Evolutionary conservation across 257 asterid genomes (phyloP).

Genomic region (Salvia rosmarinus): DNA sequence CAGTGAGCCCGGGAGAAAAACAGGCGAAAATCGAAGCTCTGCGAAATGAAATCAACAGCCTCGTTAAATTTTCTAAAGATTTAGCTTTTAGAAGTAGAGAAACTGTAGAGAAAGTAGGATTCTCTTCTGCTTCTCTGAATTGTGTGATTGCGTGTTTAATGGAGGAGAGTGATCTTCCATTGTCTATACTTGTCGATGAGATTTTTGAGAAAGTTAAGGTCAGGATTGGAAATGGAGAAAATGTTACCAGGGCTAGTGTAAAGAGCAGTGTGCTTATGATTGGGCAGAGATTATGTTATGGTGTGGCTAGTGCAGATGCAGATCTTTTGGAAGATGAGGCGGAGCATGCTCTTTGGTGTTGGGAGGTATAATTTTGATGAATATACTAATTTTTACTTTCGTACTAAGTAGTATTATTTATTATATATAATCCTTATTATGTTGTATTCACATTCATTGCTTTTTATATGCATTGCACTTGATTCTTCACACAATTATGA

Average conservation of each 20-base stretch:
- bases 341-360: slow-evolving; percentile 77
- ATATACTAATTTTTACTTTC: background rate
- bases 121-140: slow-evolving; percentile 36
- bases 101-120: slow-evolving; percentile 36
- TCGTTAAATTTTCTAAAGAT: slow-evolving; percentile 51
- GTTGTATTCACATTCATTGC: background rate
- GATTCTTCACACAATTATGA: background rate
- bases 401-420: background rate
- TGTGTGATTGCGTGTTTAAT: slow-evolving; percentile 58
- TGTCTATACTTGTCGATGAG: slow-evolving; percentile 66
- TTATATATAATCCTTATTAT: background rate
- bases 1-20: slow-evolving; percentile 41
- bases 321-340: slow-evolving; percentile 81
- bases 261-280: slow-evolving; percentile 63
- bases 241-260: slow-evolving; percentile 58
- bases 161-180: slow-evolving; percentile 77
- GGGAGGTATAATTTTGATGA: slow-evolving; percentile 67
- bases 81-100: slow-evolving; percentile 33
- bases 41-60: slow-evolving; percentile 53
- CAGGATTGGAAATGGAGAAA: slow-evolving; percentile 45
- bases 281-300: slow-evolving; percentile 79
- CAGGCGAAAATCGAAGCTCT: slow-evolving; percentile 45
- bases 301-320: slow-evolving; percentile 60
- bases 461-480: slow-evolving; percentile 4
- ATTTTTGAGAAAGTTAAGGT: slow-evolving; percentile 56